Percentiles rank a stretch among this genome's conserved stretches.
Conservation (phyloP, 2,329 filamentous ascomycete species). For the Fusarium pseudocircinatum region DNA sequence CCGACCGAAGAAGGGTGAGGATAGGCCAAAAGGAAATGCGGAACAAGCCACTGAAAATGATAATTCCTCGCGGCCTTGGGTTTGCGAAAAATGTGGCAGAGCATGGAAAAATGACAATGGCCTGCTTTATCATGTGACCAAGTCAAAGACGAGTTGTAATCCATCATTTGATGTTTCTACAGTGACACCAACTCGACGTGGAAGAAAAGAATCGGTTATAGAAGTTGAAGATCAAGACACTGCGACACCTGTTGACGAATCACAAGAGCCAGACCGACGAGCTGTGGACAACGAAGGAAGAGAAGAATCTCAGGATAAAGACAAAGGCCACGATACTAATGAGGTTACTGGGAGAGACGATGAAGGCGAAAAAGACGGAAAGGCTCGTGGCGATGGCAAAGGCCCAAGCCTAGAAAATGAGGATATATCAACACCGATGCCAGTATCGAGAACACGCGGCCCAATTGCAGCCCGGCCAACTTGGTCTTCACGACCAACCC, state of each 20-base stretch:
- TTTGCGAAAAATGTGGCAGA: slow-evolving; percentile 63
- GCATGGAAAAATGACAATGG: slow-evolving; percentile 68
- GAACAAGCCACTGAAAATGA: slow-evolving; percentile 17
- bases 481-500: slow-evolving; percentile 32
- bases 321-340: not conserved
- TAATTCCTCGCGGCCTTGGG: slow-evolving; percentile 48
- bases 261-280: not conserved
- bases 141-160: slow-evolving; percentile 65
- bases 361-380: not conserved
- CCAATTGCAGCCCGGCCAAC: slow-evolving; percentile 28
- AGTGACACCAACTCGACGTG: slow-evolving; percentile 23
- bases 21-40: slow-evolving; percentile 14
- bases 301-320: not conserved
- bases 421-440: not conserved
- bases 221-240: slow-evolving; percentile 14
- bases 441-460: slow-evolving; percentile 19
- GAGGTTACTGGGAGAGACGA: not conserved
- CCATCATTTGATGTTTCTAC: slow-evolving; percentile 48
- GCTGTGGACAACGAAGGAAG: not conserved
- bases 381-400: not conserved
- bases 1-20: slow-evolving; percentile 30
- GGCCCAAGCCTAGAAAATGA: not conserved
- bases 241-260: not conserved
- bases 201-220: slow-evolving; percentile 13
- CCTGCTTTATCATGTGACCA: slow-evolving; percentile 67